These are phyloP conservation scores for Malassezia equina DNA, from an alignment of 1,284 basidiomycete genomes.

Conservation along the genomic window DNA sequence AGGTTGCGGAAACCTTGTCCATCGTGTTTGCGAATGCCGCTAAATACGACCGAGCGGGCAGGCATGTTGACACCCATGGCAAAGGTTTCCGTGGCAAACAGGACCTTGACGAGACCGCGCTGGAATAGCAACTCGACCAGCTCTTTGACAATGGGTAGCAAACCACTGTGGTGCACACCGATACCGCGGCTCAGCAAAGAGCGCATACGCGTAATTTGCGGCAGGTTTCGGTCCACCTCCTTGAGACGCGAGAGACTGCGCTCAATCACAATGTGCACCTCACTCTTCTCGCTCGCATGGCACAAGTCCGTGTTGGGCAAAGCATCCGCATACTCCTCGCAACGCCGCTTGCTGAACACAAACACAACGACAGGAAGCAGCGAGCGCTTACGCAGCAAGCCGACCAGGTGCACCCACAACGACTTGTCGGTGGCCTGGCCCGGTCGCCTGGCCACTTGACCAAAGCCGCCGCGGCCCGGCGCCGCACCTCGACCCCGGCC, in stretches of 20 bases:
- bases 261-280: constrained; percentile 88
- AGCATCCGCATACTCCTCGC: constrained; percentile 88
- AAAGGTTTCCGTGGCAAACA: constrained; percentile 98
- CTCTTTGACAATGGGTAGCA: constrained; percentile 94
- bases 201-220: constrained; percentile 85
- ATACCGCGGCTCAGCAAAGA: constrained; percentile 84
- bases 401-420: constrained; percentile 84
- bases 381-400: constrained; percentile 70
- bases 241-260: constrained; percentile 81
- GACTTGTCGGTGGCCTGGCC: constrained; percentile 63
- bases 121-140: constrained; percentile 87
- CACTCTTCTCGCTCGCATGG: constrained; percentile 77
- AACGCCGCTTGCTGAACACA: constrained; percentile 90
- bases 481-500: constrained; percentile 24
- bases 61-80: constrained; percentile 99
- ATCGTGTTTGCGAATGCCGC: constrained; percentile 88
- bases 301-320: constrained; percentile 81
- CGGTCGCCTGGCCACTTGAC: constrained; percentile 30
- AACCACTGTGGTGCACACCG: constrained; percentile 92
- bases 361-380: constrained; percentile 92
- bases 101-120: constrained; percentile 84
- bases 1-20: constrained; percentile 76
- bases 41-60: constrained; percentile 91
- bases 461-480: constrained; percentile 28
- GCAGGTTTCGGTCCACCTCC: constrained; percentile 85